Percentiles rank a stretch among this genome's conserved stretches.
These are phyloP conservation scores for Crithidia brevicula DNA, from an alignment of 208 protist species.

Conservation along the genomic window DNA sequence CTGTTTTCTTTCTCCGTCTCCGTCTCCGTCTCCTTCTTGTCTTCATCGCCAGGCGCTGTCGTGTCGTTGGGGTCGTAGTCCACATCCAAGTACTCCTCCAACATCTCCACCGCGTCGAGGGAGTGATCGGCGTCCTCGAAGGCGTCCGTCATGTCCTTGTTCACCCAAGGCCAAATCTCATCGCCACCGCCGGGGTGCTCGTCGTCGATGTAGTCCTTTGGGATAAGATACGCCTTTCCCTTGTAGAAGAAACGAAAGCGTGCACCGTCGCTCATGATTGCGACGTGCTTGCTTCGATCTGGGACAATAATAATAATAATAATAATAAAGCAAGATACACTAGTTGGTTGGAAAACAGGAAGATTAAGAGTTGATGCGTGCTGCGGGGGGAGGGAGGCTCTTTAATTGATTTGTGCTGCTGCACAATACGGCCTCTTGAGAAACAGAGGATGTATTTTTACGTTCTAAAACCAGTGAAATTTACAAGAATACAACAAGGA, in stretches of 20 bases:
- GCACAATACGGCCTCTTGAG: too few species aligned
- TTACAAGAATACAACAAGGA: too few species aligned
- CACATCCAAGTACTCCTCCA: conserved; percentile 42
- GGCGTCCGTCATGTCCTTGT: conserved; percentile 41
- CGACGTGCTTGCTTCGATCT: too few species aligned
- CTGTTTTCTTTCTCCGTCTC: neutral
- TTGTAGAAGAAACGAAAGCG: conserved; percentile 35
- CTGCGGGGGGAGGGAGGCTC: too few species aligned
- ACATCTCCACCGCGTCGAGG: conserved; percentile 31
- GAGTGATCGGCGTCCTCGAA: conserved; percentile 46
- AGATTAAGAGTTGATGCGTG: too few species aligned
- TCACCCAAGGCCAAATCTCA: conserved; percentile 31
- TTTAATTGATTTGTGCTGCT: too few species aligned
- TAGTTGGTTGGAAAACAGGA: too few species aligned
- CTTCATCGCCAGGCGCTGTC: neutral
- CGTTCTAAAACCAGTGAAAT: too few species aligned
- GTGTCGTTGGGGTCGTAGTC: conserved; percentile 7
- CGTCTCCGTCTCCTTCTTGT: neutral
- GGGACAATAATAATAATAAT: too few species aligned
- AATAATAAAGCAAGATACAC: too few species aligned
- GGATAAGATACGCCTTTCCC: conserved; percentile 34
- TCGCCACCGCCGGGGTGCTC: conserved; percentile 45
- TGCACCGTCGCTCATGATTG: conserved; percentile 6
- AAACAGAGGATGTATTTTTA: too few species aligned
- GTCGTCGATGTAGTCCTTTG: conserved; percentile 35